Evolutionary conservation across 208 protist species (phyloP).

Genomic region (Tetramitus jugosus): DNA sequence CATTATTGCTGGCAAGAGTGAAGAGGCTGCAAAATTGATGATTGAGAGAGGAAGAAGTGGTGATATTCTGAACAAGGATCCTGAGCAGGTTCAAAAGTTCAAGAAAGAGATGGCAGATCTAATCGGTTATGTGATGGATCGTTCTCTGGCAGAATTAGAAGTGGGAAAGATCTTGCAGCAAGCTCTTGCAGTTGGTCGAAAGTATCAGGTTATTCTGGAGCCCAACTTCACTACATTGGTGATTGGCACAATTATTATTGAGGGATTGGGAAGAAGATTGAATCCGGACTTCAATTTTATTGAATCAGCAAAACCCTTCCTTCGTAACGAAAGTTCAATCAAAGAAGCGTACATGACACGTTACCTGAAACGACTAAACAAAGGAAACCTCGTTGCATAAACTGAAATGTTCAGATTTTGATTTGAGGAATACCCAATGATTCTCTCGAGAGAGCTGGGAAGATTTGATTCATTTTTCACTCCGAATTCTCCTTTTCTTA

Average conservation of each 20-base stretch:
- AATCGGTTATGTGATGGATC: conserved; percentile 23
- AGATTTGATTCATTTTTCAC: no score
- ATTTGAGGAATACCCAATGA: no score
- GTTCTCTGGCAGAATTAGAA: conserved; percentile 43
- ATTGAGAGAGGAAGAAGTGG: conserved; percentile 58
- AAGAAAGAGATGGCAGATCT: conserved; percentile 20
- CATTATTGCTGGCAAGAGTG: conserved; percentile 67
- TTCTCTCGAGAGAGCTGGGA: no score
- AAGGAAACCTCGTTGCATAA: no score
- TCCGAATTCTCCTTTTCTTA: no score
- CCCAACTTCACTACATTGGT: conserved; percentile 77
- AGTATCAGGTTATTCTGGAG: conserved; percentile 72
- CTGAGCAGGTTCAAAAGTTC: conserved; percentile 41
- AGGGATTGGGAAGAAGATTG: conserved; percentile 72
- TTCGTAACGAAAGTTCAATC: background rate
- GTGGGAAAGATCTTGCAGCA: conserved; percentile 63
- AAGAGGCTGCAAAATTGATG: conserved; percentile 74
- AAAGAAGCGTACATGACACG: conserved; percentile 1
- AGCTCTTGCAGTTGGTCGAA: conserved; percentile 60
- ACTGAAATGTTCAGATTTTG: no score
- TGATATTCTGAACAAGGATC: conserved; percentile 20
- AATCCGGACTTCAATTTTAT: conserved; percentile 71
- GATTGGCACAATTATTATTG: conserved; percentile 71
- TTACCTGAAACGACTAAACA: no score
- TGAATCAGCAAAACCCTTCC: background rate